Percentiles rank a stretch among this genome's conserved stretches.
phyloP scores from a whole-genome alignment of 306 rosid species.

The Inga oerstediana region DNA sequence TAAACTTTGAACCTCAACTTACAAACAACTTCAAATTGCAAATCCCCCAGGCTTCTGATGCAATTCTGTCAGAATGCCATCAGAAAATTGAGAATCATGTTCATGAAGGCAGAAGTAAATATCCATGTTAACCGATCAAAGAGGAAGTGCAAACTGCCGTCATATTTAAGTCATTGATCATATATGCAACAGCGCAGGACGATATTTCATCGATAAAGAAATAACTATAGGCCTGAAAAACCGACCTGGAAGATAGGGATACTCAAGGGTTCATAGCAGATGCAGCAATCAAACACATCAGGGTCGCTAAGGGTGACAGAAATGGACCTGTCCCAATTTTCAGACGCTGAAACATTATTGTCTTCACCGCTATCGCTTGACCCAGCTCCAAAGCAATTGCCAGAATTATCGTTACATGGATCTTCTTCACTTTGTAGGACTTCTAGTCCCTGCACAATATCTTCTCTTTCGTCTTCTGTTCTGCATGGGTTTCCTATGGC shows the following conservation, averaged over 20 bases:
- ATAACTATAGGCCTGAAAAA: neutral
- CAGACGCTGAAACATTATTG: neutral
- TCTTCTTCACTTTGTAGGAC: conserved; percentile 9
- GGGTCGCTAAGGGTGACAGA: conserved; percentile 59
- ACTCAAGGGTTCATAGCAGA: conserved; percentile 70
- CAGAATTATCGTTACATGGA: neutral
- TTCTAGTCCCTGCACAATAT: neutral
- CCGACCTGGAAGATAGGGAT: conserved; percentile 76
- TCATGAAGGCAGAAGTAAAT: neutral
- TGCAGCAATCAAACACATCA: conserved; percentile 78
- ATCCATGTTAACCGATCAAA: neutral
- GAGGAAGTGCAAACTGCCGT: conserved; percentile 6
- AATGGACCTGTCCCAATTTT: conserved; percentile 30
- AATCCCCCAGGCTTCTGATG: neutral
- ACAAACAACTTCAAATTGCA: neutral
- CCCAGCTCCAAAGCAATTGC: neutral
- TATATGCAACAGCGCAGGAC: neutral
- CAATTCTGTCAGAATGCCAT: neutral
- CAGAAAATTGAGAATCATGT: conserved; percentile 1
- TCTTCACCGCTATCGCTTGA: conserved; percentile 8
- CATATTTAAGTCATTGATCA: neutral
- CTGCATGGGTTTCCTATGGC: neutral
- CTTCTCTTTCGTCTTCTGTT: neutral
- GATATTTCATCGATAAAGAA: neutral
- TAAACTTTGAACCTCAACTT: neutral